These are phyloP conservation scores for Rubus idaeus DNA, from an alignment of 306 rosid genomes.

Conservation along the genomic window DNA sequence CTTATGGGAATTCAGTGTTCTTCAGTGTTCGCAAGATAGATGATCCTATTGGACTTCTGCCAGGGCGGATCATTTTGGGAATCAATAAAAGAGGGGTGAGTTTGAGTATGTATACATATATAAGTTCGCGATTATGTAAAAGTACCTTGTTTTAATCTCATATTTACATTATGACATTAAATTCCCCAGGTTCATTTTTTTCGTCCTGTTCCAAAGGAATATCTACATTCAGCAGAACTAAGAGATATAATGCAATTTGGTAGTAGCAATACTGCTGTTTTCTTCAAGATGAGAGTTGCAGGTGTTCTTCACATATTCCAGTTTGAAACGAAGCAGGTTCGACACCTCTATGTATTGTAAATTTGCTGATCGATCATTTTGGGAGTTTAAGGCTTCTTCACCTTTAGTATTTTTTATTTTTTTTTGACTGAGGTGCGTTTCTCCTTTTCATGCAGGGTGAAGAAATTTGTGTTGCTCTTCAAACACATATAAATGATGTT, in stretches of 20 bases:
- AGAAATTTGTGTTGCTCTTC: slow-evolving; percentile 97
- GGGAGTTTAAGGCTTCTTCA: slow-evolving; percentile 7
- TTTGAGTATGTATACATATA: background rate
- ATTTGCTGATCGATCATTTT: background rate
- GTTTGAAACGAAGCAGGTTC: slow-evolving; percentile 93
- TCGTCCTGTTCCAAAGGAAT: slow-evolving; percentile 95
- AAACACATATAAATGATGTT: slow-evolving; percentile 91
- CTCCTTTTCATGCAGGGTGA: slow-evolving; percentile 65
- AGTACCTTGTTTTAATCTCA: background rate
- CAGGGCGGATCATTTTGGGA: slow-evolving; percentile 88
- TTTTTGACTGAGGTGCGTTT: slow-evolving; percentile 20
- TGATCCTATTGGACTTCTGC: slow-evolving; percentile 94
- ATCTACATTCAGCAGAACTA: slow-evolving; percentile 90
- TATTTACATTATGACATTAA: background rate
- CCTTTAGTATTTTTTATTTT: background rate
- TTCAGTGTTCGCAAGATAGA: slow-evolving; percentile 90
- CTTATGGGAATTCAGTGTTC: slow-evolving; percentile 87
- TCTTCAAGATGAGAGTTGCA: slow-evolving; percentile 97
- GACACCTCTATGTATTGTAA: slow-evolving; percentile 2
- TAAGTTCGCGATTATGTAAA: background rate
- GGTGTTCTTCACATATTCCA: slow-evolving; percentile 96
- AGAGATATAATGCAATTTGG: slow-evolving; percentile 99
- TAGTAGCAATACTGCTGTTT: slow-evolving; percentile 94
- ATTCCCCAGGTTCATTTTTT: slow-evolving; percentile 81
- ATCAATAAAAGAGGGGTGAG: slow-evolving; percentile 96